Conservation (phyloP, 108 stramenopile species). For the Nannochloropsis salina region DNA sequence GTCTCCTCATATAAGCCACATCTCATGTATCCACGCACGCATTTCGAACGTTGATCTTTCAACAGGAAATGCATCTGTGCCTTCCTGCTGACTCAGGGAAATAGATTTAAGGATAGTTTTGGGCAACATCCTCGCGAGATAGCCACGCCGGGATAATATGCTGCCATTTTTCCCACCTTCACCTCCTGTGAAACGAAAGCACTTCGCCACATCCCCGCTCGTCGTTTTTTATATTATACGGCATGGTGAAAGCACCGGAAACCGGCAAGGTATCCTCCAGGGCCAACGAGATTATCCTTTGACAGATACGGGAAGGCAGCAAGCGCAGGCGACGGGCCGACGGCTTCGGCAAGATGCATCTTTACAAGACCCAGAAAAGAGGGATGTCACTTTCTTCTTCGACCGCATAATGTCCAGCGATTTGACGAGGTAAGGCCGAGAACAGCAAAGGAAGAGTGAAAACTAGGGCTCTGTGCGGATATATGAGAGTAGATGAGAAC, state of each 20-base stretch:
- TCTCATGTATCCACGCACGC: too few relatives aligned
- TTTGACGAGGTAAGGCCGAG: neutral
- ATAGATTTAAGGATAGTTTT: too few relatives aligned
- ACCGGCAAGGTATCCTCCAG: neutral
- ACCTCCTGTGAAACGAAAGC: too few relatives aligned
- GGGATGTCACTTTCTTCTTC: neutral
- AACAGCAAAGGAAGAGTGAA: neutral
- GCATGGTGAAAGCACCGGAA: constrained; percentile 4
- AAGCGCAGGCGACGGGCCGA: neutral
- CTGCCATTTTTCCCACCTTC: too few relatives aligned
- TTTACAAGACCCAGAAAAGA: neutral
- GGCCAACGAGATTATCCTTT: constrained; percentile 17
- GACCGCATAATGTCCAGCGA: neutral
- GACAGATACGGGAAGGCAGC: neutral
- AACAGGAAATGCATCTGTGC: too few relatives aligned
- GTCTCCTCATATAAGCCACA: too few relatives aligned
- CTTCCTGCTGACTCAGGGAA: too few relatives aligned
- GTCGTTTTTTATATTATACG: constrained; percentile 12
- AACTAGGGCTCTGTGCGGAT: neutral
- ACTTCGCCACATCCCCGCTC: neutral
- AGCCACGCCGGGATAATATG: too few relatives aligned
- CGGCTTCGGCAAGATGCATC: constrained; percentile 1
- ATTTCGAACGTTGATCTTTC: too few relatives aligned
- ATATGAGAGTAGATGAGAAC: neutral
- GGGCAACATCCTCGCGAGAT: too few relatives aligned